Evolutionary conservation across 768 basidiomycete genomes (phyloP), one percentile per base, ranked within the genome.

Genomic region (Boletus vermiculosoides): DNA sequence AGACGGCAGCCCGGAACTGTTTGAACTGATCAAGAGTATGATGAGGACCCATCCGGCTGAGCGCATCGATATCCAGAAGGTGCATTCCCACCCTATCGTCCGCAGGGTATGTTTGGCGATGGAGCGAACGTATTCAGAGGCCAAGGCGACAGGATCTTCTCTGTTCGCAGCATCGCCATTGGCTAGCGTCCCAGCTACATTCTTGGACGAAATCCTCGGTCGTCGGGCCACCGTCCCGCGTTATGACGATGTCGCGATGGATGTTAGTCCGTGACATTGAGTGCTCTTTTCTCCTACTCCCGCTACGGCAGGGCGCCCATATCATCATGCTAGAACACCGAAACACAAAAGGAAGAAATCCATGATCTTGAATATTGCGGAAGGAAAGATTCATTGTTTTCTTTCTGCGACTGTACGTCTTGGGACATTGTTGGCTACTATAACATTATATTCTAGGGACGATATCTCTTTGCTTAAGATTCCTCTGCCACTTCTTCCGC

Each of bases 11-110:
- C 76, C 80, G 9, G 83, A 86, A 66, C 76, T 96, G 56, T 76
- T 87, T 56, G 76, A 73, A 44, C 77, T 95, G 63, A 83, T 96
- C 64, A 80, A 74, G 66, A 76, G 79, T 57, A 90, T 94, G 85
- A 90, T 96, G 85, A 83, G 83, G 45, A 83, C 83, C 0, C 83
- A 88, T 50, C 86, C 92, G 3, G 73, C 68, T 10, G 64, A 73
- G 51, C 86, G 94, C 20, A 69, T 87, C 52, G 77, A 76, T 18
- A 80, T 87, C 33, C 74, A 77, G 45, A 79, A 75, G 42, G 79
- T 94, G 41, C 81, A 79, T 61, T 71, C 68, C 13, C 85, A 94
- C 67, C 78, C 80, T 10, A 78, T 90, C 28, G 83, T 96, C 22
- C 64, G 72, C 52, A 80, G 88, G 53, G 83, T 86, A 37, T 79